Evolutionary conservation across 106 monocot species (phyloP), one percentile per base, ranked within the genome.

Genomic region (Dioscorea dumetorum): DNA sequence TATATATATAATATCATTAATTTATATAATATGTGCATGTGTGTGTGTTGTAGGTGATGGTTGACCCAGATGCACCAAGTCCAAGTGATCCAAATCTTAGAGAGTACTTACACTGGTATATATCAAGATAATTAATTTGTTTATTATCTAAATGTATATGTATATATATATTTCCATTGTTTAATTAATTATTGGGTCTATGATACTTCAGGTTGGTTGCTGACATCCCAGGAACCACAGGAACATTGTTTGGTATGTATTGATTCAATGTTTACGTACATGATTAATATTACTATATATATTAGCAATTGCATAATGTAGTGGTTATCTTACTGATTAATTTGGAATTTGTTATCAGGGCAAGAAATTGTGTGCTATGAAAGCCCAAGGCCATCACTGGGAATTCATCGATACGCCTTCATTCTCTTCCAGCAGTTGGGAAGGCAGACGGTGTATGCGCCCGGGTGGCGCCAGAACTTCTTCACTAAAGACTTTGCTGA

Each of bases 171-270:
- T 49, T 22, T 50, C 33, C 17, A 71, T 22, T 61, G 49, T 59
- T 18, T 48, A 12, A 50, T 10, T 24, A 24, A 19, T 28, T 1
- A 28, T 28, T 28, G 28, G 28, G 28, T 28, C 48, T 12, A 49
- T 48, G 7, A 68, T 50, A 19, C 0, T 81, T 60, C 74, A 91
- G 91, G 95, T 72, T 95, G 83, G 88, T 91, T 22, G 86, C 86
- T 23, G 91, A 95, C 57, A 95, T 95, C 57, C 95, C 95, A 0
- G 91, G 83, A 31, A 88, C 85, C 50, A 91, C 85, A 22, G 79
- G 74, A 48, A 70, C 81, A 60, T 65, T 50, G 8, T 86, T 67
- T 69, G 95, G 94, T 91, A 62, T 81, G 79, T 18, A 63, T 28
- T 7, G 13, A 32, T 53, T 35, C 2, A 28, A 28, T 28, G 28